phyloP scores from a whole-genome alignment of 108 stramenopile genomes.

The Aurantiochytrium sp. region DNA sequence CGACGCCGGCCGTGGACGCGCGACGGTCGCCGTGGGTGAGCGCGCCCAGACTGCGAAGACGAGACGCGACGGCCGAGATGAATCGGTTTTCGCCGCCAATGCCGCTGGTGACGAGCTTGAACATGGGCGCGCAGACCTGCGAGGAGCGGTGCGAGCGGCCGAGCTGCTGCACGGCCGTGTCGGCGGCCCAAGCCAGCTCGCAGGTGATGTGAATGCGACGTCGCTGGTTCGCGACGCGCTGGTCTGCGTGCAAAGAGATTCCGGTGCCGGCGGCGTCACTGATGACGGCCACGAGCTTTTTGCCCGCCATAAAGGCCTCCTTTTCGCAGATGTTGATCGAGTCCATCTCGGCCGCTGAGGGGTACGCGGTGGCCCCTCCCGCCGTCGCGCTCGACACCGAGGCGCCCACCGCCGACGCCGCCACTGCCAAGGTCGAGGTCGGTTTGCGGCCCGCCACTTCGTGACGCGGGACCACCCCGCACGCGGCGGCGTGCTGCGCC shows the following conservation, averaged over 20 bases:
- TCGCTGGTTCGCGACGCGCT: constrained; percentile 45
- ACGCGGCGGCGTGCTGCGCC: background rate
- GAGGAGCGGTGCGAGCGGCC: constrained; percentile 73
- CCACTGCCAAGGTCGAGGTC: background rate
- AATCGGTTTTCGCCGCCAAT: constrained; percentile 74
- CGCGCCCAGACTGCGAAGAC: constrained; percentile 70
- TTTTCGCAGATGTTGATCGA: constrained; percentile 67
- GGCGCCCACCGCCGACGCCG: too few relatives aligned
- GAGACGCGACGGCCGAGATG: constrained; percentile 69
- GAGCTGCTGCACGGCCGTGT: constrained; percentile 80
- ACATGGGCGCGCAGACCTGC: constrained; percentile 63
- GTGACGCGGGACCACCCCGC: background rate
- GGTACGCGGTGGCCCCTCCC: background rate
- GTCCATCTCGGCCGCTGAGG: constrained; percentile 47
- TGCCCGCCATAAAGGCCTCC: constrained; percentile 63
- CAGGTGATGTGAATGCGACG: constrained; percentile 74
- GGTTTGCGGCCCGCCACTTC: background rate
- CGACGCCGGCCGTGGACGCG: constrained; percentile 45
- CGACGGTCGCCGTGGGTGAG: constrained; percentile 73
- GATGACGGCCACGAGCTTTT: constrained; percentile 73
- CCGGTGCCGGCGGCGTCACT: constrained; percentile 77
- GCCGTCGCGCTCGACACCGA: too few relatives aligned
- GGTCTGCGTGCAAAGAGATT: constrained; percentile 57
- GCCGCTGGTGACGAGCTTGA: constrained; percentile 62
- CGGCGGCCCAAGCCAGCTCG: constrained; percentile 81